phyloP scores from a whole-genome alignment of 345 rosid genomes.

The Dovyalis caffra region DNA sequence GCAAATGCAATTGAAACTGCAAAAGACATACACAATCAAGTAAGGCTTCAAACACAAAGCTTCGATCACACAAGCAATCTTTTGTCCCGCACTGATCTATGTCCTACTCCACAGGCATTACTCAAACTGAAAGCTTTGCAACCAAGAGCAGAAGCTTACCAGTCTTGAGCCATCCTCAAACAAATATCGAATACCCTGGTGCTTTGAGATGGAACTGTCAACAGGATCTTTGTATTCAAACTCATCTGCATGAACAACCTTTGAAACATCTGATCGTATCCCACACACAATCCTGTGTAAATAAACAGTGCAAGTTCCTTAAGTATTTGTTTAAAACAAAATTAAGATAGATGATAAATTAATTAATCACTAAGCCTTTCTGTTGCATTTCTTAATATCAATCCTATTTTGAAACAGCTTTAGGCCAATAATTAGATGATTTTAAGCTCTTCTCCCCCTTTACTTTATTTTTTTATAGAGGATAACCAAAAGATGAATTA shows the following conservation, averaged over 20 bases:
- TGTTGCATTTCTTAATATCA: not conserved
- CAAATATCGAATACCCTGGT: conserved; percentile 91
- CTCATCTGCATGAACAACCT: conserved; percentile 76
- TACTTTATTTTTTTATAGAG: no score
- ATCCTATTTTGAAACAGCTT: not conserved
- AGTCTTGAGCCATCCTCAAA: conserved; percentile 94
- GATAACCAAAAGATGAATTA: no score
- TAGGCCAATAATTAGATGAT: no score
- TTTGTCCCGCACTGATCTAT: no score
- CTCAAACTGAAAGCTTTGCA: not conserved
- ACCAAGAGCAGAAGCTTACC: conserved; percentile 48
- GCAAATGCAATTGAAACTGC: not conserved
- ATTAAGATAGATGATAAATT: not conserved
- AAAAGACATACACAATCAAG: not conserved
- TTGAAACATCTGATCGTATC: conserved; percentile 63
- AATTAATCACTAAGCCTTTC: not conserved
- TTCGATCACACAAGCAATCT: not conserved
- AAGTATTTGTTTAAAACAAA: not conserved
- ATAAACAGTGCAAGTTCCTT: not conserved
- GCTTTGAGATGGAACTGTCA: conserved; percentile 91
- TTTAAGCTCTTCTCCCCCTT: no score
- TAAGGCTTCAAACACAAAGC: not conserved
- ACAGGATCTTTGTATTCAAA: conserved; percentile 98
- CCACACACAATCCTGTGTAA: conserved; percentile 66
- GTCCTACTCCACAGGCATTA: not conserved